phyloP scores from a whole-genome alignment of 2,329 filamentous ascomycete species.

The Talaromyces piceae region DNA sequence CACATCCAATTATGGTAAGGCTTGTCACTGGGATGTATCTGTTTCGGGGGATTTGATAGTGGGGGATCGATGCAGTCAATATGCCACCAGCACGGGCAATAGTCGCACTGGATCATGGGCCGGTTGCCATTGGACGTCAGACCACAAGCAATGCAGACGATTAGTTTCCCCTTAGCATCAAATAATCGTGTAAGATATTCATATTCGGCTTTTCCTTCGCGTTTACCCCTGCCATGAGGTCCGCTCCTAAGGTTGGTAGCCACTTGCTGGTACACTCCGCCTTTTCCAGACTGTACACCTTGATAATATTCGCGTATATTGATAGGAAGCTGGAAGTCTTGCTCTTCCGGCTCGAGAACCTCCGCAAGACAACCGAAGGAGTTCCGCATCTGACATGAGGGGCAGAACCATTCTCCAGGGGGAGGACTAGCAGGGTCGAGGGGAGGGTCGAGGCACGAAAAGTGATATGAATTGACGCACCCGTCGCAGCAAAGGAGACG shows the following conservation, averaged over 20 bases:
- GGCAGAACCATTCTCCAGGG: slow-evolving; percentile 76
- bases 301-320: slow-evolving; percentile 69
- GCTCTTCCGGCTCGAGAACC: slow-evolving; percentile 58
- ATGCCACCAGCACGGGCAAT: slow-evolving; percentile 78
- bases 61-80: slow-evolving; percentile 86
- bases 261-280: slow-evolving; percentile 74
- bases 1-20: slow-evolving; percentile 74
- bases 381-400: slow-evolving; percentile 49
- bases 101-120: slow-evolving; percentile 78
- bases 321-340: slow-evolving; percentile 64
- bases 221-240: slow-evolving; percentile 14
- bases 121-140: slow-evolving; percentile 55
- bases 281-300: slow-evolving; percentile 65
- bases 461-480: slow-evolving; percentile 84
- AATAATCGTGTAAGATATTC: slow-evolving; percentile 46
- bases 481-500: slow-evolving; percentile 90
- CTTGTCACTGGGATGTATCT: slow-evolving; percentile 38
- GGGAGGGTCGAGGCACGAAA: slow-evolving; percentile 77
- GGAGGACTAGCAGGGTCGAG: slow-evolving; percentile 56
- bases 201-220: slow-evolving; percentile 16
- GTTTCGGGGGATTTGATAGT: slow-evolving; percentile 65
- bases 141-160: slow-evolving; percentile 72
- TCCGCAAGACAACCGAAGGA: slow-evolving; percentile 58
- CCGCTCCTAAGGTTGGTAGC: slow-evolving; percentile 27
- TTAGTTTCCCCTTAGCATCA: slow-evolving; percentile 64